These are phyloP conservation scores for Arthrobotrys megalospora DNA, from an alignment of 2,329 filamentous ascomycete species.

Conservation along the genomic window DNA sequence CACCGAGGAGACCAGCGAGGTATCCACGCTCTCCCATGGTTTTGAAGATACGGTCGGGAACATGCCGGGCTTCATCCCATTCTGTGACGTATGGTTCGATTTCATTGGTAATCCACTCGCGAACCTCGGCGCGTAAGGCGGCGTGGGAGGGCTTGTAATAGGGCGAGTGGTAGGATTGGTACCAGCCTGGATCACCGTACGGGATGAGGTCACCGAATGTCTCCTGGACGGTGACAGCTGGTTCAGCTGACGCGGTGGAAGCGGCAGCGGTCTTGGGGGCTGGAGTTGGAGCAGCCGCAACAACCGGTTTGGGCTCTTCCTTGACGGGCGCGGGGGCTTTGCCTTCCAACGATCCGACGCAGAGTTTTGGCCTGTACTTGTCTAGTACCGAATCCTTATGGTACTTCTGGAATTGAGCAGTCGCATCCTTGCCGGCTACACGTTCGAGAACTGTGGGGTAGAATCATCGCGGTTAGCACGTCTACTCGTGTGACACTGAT, in stretches of 20 bases:
- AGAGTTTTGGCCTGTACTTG: constrained; percentile 75
- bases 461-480: neutral
- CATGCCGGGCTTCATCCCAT: constrained; percentile 95
- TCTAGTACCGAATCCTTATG: constrained; percentile 75
- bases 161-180: constrained; percentile 91
- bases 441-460: constrained; percentile 71
- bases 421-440: constrained; percentile 77
- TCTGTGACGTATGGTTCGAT: constrained; percentile 93
- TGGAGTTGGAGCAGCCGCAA: constrained; percentile 68
- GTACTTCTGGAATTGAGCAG: constrained; percentile 80
- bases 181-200: constrained; percentile 94
- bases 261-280: constrained; percentile 64
- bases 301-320: constrained; percentile 68
- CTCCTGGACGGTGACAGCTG: constrained; percentile 78
- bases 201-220: constrained; percentile 88
- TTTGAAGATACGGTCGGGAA: constrained; percentile 92
- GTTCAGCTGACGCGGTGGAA: constrained; percentile 66
- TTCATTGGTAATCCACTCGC: constrained; percentile 89
- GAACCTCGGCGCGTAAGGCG: constrained; percentile 89
- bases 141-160: constrained; percentile 97
- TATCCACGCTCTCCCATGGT: constrained; percentile 95
- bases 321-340: constrained; percentile 77
- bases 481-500: constrained; percentile 14
- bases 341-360: constrained; percentile 82
- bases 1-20: constrained; percentile 89